A percentile compares a stretch with the other conserved stretches of the same genome.
phyloP scores from a whole-genome alignment of 345 rosid species.

The Populus pruinosa region DNA sequence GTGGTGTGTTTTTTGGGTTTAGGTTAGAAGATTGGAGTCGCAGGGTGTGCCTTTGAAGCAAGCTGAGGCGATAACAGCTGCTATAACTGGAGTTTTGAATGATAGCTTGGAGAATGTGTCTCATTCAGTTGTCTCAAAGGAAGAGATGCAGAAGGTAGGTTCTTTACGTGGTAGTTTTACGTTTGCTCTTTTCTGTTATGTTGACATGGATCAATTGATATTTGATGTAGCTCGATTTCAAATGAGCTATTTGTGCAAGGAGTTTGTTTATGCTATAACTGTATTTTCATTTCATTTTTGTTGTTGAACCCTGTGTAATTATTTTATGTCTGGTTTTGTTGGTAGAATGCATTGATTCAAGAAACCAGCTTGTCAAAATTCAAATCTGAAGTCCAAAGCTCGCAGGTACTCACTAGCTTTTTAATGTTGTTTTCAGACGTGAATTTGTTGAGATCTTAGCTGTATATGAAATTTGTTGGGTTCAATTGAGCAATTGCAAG shows the following conservation, averaged over 20 bases:
- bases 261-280: background rate
- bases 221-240: no score
- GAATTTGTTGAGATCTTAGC: background rate
- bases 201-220: background rate
- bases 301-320: background rate
- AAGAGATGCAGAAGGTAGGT: conserved; percentile 28
- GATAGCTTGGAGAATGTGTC: conserved; percentile 29
- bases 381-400: conserved; percentile 24
- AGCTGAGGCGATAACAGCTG: conserved; percentile 29
- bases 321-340: background rate
- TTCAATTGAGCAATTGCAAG: background rate
- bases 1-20: background rate
- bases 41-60: conserved; percentile 25
- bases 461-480: no score
- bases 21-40: conserved; percentile 26
- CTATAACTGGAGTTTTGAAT: conserved; percentile 23
- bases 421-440: background rate
- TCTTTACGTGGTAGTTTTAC: background rate
- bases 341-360: conserved; percentile 26
- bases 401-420: conserved; percentile 14
- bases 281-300: background rate
- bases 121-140: conserved; percentile 23
- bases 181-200: background rate
- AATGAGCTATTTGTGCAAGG: background rate
- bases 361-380: conserved; percentile 29